Conservation (phyloP, 768 basidiomycete genomes). For the Boletus pseudo-olivaceus region DNA sequence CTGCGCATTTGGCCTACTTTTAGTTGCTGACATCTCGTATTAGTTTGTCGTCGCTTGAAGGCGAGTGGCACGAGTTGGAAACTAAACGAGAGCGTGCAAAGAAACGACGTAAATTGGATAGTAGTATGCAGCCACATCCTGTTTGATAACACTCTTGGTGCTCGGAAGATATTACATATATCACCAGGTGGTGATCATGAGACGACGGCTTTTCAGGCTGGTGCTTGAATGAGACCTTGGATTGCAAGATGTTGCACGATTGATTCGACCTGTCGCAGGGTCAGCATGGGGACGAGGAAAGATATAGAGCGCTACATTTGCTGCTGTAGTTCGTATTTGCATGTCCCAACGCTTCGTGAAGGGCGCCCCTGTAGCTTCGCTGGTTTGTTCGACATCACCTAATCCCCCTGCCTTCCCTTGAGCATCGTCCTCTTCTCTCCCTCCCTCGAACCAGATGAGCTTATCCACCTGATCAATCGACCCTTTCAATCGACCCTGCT, state of each 20-base stretch:
- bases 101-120: constrained; percentile 68
- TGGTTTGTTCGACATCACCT: constrained; percentile 81
- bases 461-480: constrained; percentile 95
- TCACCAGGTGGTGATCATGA: constrained; percentile 8
- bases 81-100: constrained; percentile 88
- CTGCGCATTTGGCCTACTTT: neutral
- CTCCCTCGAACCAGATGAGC: constrained; percentile 90
- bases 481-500: constrained; percentile 90
- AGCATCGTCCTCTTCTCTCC: constrained; percentile 83
- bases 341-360: constrained; percentile 96
- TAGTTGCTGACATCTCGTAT: neutral
- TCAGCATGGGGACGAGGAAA: neutral
- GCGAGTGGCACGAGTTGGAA: constrained; percentile 98
- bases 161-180: constrained; percentile 12
- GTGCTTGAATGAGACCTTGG: constrained; percentile 56
- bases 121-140: constrained; percentile 36
- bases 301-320: constrained; percentile 55
- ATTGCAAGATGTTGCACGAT: constrained; percentile 81
- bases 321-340: constrained; percentile 84
- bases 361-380: constrained; percentile 82
- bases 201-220: constrained; percentile 18
- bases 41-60: constrained; percentile 77
- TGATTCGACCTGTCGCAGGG: constrained; percentile 61
- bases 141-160: constrained; percentile 27
- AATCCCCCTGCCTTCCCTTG: constrained; percentile 94